Evolutionary conservation across 1,284 basidiomycete genomes (phyloP).

Genomic region (Irpex lacteus): DNA sequence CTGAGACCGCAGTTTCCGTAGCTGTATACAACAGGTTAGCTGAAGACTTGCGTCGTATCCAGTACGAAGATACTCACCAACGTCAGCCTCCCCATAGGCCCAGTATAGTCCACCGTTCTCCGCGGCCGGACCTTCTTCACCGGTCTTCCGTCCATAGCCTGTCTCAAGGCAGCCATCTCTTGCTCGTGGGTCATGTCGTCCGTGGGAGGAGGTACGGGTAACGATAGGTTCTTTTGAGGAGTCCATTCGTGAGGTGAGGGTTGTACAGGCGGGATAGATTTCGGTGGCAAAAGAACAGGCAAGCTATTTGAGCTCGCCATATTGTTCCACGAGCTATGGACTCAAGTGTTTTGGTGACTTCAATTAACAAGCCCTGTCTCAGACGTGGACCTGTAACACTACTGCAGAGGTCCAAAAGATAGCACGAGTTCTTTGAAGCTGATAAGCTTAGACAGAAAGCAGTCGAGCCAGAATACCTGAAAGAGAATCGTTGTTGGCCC

Average conservation of each 20-base stretch:
- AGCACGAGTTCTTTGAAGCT: too few species aligned
- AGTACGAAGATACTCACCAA: conserved; percentile 51
- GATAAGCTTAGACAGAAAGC: too few species aligned
- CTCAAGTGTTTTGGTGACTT: background rate
- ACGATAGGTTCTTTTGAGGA: conserved; percentile 42
- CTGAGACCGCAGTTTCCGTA: conserved; percentile 74
- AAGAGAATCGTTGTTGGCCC: too few species aligned
- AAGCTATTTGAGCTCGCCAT: conserved; percentile 17
- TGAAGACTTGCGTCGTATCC: background rate
- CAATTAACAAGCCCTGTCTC: background rate
- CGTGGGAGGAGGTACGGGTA: conserved; percentile 67
- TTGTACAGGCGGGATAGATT: conserved; percentile 6
- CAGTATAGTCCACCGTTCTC: conserved; percentile 93
- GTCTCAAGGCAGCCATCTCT: conserved; percentile 71
- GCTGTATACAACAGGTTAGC: conserved; percentile 33
- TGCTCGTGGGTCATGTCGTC: conserved; percentile 75
- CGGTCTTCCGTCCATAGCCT: conserved; percentile 68
- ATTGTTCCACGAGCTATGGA: background rate
- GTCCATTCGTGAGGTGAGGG: conserved; percentile 34
- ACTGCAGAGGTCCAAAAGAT: too few species aligned
- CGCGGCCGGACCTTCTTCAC: conserved; percentile 90
- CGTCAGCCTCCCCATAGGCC: conserved; percentile 80
- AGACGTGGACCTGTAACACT: too few species aligned
- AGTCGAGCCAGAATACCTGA: too few species aligned
- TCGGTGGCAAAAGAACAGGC: conserved; percentile 22